A percentile compares a stretch with the other conserved stretches of the same genome.
These are phyloP conservation scores for Cercospora canescens DNA, from an alignment of 2,329 filamentous ascomycete species.

Conservation along the genomic window DNA sequence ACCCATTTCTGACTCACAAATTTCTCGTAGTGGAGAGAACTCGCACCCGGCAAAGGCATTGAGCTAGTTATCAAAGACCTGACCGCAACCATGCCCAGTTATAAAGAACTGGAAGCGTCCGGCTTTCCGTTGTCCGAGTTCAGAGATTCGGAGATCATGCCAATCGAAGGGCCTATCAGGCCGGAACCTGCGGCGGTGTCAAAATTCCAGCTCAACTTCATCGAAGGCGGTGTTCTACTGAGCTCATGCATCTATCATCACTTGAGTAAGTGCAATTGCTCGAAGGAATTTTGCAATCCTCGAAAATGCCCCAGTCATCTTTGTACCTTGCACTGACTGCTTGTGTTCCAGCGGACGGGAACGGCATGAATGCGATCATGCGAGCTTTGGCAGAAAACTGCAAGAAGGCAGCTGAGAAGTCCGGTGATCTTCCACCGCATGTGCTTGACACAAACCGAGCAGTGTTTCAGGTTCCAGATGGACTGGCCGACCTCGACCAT, in stretches of 20 bases:
- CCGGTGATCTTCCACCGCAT: constrained; percentile 18
- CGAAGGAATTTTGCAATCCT: too few species aligned
- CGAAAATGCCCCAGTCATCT: too few species aligned
- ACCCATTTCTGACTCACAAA: background rate
- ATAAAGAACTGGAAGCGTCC: constrained; percentile 14
- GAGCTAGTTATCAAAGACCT: constrained; percentile 23
- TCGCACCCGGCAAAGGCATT: constrained; percentile 18
- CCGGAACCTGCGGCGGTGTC: constrained; percentile 22
- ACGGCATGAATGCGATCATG: constrained; percentile 27
- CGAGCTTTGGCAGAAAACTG: constrained; percentile 24
- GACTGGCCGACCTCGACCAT: constrained; percentile 18
- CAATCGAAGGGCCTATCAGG: constrained; percentile 19
- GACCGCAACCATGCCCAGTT: constrained; percentile 12
- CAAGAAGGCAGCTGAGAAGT: constrained; percentile 14
- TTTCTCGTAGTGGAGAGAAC: constrained; percentile 14
- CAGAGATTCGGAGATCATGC: constrained; percentile 22
- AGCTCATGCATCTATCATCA: constrained; percentile 25
- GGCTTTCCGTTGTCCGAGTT: constrained; percentile 23
- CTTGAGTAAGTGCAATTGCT: background rate
- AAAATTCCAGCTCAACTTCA: constrained; percentile 22
- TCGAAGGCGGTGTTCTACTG: constrained; percentile 23
- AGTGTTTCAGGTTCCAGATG: constrained; percentile 15
- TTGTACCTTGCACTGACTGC: too few species aligned
- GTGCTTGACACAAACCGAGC: constrained; percentile 18
- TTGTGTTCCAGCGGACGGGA: constrained; percentile 21